Evolutionary conservation across 306 rosid species (phyloP).

Genomic region (Hippophae rhamnoides): DNA sequence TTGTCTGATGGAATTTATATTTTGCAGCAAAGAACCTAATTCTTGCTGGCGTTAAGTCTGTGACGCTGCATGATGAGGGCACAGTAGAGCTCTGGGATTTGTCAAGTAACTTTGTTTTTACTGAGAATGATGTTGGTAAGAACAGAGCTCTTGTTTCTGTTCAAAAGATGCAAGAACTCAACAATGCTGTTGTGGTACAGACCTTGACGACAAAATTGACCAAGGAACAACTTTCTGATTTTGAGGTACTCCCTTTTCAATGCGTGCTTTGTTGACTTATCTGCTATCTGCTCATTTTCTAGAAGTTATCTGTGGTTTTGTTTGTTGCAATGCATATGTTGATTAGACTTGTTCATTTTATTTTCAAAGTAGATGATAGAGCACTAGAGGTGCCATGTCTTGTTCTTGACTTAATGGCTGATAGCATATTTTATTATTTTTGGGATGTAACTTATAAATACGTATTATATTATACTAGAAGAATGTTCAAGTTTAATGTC

Average conservation of each 20-base stretch:
- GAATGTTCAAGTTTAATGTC: no score
- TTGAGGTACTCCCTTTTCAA: conserved; percentile 6
- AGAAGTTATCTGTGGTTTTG: no score
- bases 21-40: conserved; percentile 22
- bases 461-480: no score
- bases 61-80: conserved; percentile 21
- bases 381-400: no score
- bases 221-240: conserved; percentile 17
- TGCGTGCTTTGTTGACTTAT: no score
- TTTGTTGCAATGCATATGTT: no score
- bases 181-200: conserved; percentile 13
- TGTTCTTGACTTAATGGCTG: no score
- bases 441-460: no score
- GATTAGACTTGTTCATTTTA: no score
- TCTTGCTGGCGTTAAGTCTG: conserved; percentile 24
- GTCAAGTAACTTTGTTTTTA: conserved; percentile 16
- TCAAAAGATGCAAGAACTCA: conserved; percentile 19
- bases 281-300: no score
- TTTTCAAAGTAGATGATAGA: no score
- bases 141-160: conserved; percentile 18
- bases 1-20: not conserved
- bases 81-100: conserved; percentile 19
- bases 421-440: no score
- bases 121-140: conserved; percentile 17
- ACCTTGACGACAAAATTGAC: conserved; percentile 13